Evolutionary conservation across 345 rosid species (phyloP).

Genomic region (Bruguiera parviflora): DNA sequence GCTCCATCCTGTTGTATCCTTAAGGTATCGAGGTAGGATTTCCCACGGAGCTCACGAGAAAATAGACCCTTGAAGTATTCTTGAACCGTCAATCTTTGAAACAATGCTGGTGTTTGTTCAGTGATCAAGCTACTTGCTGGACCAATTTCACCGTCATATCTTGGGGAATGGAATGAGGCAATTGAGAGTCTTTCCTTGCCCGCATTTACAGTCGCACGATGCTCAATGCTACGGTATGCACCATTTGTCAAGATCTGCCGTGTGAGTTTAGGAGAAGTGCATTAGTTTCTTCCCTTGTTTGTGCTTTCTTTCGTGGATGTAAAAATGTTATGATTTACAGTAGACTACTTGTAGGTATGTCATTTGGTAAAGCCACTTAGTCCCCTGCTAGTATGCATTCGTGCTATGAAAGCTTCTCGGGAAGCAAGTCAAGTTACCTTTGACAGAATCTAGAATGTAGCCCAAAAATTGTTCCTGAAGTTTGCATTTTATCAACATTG

Average conservation of each 20-base stretch:
- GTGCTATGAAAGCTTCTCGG: no score
- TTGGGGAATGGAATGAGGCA: conserved; percentile 21
- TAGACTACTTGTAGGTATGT: no score
- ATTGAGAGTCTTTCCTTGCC: conserved; percentile 26
- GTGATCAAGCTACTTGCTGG: conserved; percentile 17
- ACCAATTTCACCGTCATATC: conserved; percentile 9
- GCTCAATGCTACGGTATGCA: conserved; percentile 16
- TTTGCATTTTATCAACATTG: no score
- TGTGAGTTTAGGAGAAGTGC: background rate
- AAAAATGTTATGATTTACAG: no score
- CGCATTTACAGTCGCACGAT: conserved; percentile 20
- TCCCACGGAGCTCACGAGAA: conserved; percentile 16
- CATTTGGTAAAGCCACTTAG: no score
- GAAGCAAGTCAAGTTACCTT: no score
- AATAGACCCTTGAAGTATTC: conserved; percentile 16
- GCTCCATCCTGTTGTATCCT: background rate
- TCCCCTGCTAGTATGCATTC: no score
- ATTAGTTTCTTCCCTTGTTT: background rate
- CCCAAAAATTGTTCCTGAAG: no score
- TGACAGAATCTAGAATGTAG: no score
- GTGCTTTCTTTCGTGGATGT: background rate
- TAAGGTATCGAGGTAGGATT: conserved; percentile 21
- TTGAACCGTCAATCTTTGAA: conserved; percentile 1
- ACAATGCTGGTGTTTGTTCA: conserved; percentile 18
- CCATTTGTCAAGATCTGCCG: conserved; percentile 25